Base-by-base conservation (phyloP, 352 stramenopile genomes). In the Globisporangium sylvaticum region DNA sequence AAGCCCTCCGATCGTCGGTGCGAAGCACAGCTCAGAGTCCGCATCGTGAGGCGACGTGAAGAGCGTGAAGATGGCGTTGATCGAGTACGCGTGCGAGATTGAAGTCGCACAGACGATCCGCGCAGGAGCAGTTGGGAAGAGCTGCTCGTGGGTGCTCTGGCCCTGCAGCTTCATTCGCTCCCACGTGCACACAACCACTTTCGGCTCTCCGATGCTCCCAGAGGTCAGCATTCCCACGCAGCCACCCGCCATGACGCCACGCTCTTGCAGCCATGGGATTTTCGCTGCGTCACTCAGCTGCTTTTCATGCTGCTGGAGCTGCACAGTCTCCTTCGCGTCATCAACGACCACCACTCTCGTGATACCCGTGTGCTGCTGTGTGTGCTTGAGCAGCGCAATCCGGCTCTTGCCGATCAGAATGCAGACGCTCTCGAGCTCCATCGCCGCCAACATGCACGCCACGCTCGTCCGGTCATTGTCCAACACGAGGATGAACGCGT, bases 31-130 rank as follows among this genome's bases (percentile, higher is more conserved):
- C 70, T 94, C 85, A 12, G 77, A 92, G 31, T 79, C 60, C 4
- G 67, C 54, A 44, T 92, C 87, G 59, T 74, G 80, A 31, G 82
- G 74, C 20, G 87, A 95, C 9, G 78, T 89, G 53, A 89, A 79
- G 25, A 96, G 73, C 56, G 87, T 79, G 65, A 94, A 96, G 25
- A 96, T 72, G 3, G 85, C 83, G 65, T 96, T 96, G 69, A 96
- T 92, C 7, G 87, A 90, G 67, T 87, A 96, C 10, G 87, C 87
- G 67, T 96, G 88, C 10, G 87, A 80, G 63, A 96, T 95, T 20
- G 88, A 94, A 34, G 88, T 93, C 8, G 67, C 81, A 31, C 83
- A 91, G 24, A 94, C 77, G 58, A 96, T 79, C 4, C 86, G 84
- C 31, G 80, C 80, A 0, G 88, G 75, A 0, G 68, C n/a, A 22